Percentiles rank a stretch among this genome's conserved stretches.
Conservation (phyloP, 2,329 filamentous ascomycete genomes). For the Pseudopithomyces maydicus region DNA sequence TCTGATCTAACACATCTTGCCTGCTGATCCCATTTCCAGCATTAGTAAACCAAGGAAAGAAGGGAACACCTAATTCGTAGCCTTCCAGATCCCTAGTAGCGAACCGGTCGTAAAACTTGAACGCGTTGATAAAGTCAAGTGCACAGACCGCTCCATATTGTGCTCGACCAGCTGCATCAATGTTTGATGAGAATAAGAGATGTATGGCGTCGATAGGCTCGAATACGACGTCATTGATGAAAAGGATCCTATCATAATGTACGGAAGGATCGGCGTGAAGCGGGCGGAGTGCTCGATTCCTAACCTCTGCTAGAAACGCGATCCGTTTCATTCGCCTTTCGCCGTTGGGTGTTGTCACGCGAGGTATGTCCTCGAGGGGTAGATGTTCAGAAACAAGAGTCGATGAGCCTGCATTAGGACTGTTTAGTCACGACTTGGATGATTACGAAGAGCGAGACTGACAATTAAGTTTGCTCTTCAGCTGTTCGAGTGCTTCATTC, state of each 20-base stretch:
- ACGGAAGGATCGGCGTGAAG: slow-evolving; percentile 57
- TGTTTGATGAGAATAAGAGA: slow-evolving; percentile 67
- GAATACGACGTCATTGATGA: slow-evolving; percentile 71
- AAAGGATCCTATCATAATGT: slow-evolving; percentile 65
- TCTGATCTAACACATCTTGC: slow-evolving; percentile 64
- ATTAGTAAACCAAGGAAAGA: slow-evolving; percentile 70
- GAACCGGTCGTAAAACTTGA: slow-evolving; percentile 75
- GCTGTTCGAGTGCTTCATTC: background rate
- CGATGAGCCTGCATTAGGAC: slow-evolving; percentile 40
- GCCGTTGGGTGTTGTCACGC: slow-evolving; percentile 66
- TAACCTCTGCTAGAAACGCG: slow-evolving; percentile 72
- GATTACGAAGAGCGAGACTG: background rate
- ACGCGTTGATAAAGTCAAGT: slow-evolving; percentile 70
- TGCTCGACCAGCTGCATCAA: slow-evolving; percentile 55
- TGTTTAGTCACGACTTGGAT: background rate
- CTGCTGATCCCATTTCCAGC: slow-evolving; percentile 58
- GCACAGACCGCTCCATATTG: slow-evolving; percentile 72
- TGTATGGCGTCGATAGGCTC: slow-evolving; percentile 63
- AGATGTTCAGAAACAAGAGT: slow-evolving; percentile 65
- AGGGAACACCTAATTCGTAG: slow-evolving; percentile 64
- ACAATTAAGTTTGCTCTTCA: background rate
- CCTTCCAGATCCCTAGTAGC: slow-evolving; percentile 71
- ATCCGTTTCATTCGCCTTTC: slow-evolving; percentile 70
- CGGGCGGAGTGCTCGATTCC: slow-evolving; percentile 71
- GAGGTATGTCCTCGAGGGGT: slow-evolving; percentile 59